Conservation (phyloP, 106 monocot species). For the Allium cepa region DNA sequence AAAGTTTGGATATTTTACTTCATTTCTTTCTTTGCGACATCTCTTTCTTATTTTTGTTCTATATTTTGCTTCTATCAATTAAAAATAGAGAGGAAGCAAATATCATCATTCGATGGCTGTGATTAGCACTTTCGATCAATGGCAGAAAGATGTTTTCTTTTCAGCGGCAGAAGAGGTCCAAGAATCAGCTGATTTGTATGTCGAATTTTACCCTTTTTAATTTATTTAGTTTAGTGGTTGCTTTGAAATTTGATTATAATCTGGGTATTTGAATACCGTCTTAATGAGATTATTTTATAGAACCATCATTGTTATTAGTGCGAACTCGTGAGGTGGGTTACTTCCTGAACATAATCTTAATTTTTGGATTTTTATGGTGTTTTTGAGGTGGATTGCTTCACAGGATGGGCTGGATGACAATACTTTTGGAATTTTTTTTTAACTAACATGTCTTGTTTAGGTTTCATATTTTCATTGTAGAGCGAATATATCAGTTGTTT, state of each 20-base stretch:
- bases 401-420: background rate
- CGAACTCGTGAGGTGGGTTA: background rate
- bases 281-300: background rate
- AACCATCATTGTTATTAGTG: background rate
- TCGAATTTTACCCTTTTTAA: background rate
- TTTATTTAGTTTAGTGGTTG: background rate
- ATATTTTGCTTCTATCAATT: no score
- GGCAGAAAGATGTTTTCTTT: conserved; percentile 87
- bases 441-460: no score
- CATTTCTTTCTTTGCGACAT: no score
- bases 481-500: conserved; percentile 4
- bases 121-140: conserved; percentile 48
- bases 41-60: no score
- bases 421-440: no score
- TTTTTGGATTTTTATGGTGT: background rate
- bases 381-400: background rate
- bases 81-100: no score
- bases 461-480: no score
- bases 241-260: conserved; percentile 4
- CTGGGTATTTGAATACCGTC: no score
- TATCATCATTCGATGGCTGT: conserved; percentile 23
- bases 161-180: conserved; percentile 85
- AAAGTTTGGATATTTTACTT: no score
- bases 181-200: conserved; percentile 70
- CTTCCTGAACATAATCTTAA: background rate